Evolutionary conservation across 345 rosid genomes (phyloP), one percentile per base, ranked within the genome.

Genomic region (Citrus sp.): DNA sequence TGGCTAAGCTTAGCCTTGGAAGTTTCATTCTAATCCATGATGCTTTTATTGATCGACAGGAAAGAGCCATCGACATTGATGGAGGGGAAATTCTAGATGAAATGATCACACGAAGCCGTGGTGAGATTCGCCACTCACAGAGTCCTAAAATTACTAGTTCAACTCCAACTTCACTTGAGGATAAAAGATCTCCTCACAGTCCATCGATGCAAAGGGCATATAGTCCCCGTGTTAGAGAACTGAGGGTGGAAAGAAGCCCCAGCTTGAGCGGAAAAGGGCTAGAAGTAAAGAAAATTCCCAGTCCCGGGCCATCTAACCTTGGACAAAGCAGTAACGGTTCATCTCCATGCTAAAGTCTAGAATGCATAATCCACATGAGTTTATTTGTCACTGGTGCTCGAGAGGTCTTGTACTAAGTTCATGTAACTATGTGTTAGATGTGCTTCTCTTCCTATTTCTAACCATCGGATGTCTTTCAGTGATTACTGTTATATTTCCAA

Each of bases 41-140:
- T 61, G 69, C 35, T 80, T 60, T 84, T 24, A 77, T 61, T 37
- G 65, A 66, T 34, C 54, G 62, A 63, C 85, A 88, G 95, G 74
- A 83, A 74, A 89, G 90, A 69, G 49, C 81, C 46, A 56, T 81
- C 21, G 66, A 65, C 25, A 72, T 86, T 25, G 90, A 88, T 38
- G 63, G 80, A 9, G 85, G 87, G 51, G 96, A 92, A 83, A 84
- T 92, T 74, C 92, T 92, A 25, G 96, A 92, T 76, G 92, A 82
- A 72, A 80, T 90, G 24, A 83, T 92, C 70, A 92, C 92, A 72
- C 82, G 96, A 87, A 88, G 92, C 84, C 89, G 96, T 9, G 93
- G 93, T 40, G 96, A 92, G 88, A 73, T 90, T 70, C 92, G 92
- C 40, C 83, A 21, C 49, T 30, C 79, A n/a, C 89, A 80, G 19